phyloP scores from a whole-genome alignment of 2,329 filamentous ascomycete genomes.

The Aspergillus flavus region DNA sequence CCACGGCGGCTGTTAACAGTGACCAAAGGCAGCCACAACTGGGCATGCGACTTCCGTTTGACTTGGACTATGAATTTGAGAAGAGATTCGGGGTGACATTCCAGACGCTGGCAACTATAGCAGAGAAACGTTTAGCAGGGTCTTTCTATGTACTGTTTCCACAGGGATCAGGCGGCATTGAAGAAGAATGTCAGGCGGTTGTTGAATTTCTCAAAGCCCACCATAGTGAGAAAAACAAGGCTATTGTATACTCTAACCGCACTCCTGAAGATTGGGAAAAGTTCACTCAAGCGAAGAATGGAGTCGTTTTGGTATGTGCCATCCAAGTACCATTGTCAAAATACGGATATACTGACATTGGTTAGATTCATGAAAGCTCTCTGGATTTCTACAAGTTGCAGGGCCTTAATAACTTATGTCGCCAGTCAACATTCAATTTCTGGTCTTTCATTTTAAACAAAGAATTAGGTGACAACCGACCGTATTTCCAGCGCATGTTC shows the following conservation, averaged over 20 bases:
- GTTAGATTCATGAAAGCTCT: slow-evolving; percentile 43
- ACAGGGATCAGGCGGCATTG: slow-evolving; percentile 13
- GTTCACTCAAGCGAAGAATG: slow-evolving; percentile 32
- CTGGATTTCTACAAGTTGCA: slow-evolving; percentile 32
- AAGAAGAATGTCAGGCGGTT: slow-evolving; percentile 30
- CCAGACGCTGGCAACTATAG: slow-evolving; percentile 28
- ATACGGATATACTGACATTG: slow-evolving; percentile 11
- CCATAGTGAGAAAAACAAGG: slow-evolving; percentile 12
- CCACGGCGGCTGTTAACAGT: neutral
- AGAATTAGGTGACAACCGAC: slow-evolving; percentile 21
- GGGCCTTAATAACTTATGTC: slow-evolving; percentile 27
- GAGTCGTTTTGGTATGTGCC: slow-evolving; percentile 40
- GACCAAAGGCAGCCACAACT: neutral
- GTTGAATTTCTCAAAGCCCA: slow-evolving; percentile 28
- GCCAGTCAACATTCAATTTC: slow-evolving; percentile 29
- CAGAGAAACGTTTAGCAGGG: slow-evolving; percentile 23
- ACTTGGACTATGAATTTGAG: slow-evolving; percentile 21
- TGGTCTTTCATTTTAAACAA: slow-evolving; percentile 38
- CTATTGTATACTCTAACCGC: slow-evolving; percentile 33
- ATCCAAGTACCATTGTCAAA: slow-evolving; percentile 5
- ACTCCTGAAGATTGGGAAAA: slow-evolving; percentile 38
- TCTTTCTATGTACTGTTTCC: slow-evolving; percentile 42
- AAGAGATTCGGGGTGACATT: slow-evolving; percentile 29
- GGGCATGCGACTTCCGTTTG: neutral
- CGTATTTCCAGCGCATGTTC: slow-evolving; percentile 41